These are phyloP conservation scores for Blastobotrys peoriensis DNA, from an alignment of 805 yeast genomes.

Conservation along the genomic window DNA sequence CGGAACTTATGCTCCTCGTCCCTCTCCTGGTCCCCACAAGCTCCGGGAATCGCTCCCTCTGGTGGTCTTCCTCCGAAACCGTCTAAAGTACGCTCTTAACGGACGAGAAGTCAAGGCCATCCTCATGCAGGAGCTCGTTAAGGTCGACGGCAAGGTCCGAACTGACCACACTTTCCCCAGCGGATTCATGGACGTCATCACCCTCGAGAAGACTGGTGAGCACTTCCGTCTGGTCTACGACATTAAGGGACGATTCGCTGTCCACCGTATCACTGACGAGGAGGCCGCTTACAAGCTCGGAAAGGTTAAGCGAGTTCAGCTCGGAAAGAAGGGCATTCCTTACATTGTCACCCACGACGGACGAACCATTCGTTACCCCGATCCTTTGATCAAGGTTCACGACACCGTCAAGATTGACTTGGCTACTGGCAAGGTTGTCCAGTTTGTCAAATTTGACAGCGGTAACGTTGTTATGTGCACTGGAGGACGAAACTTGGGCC, in stretches of 20 bases:
- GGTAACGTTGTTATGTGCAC: slow-evolving; percentile 90
- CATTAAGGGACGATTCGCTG: slow-evolving; percentile 98
- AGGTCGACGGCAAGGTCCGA: slow-evolving; percentile 99
- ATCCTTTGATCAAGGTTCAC: slow-evolving; percentile 92
- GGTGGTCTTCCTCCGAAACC: slow-evolving; percentile 95
- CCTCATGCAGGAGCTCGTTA: slow-evolving; percentile 95
- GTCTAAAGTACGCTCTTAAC: slow-evolving; percentile 97
- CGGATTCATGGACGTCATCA: slow-evolving; percentile 98
- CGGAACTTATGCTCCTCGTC: slow-evolving; percentile 99
- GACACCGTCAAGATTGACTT: slow-evolving; percentile 97
- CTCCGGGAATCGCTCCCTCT: slow-evolving; percentile 97
- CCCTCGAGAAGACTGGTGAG: slow-evolving; percentile 97
- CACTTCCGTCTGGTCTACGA: slow-evolving; percentile 99
- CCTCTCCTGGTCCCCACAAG: slow-evolving; percentile 99
- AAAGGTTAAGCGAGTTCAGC: slow-evolving; percentile 95
- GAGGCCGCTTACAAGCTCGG: slow-evolving; percentile 98
- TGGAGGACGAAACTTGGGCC: slow-evolving; percentile 98
- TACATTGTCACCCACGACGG: slow-evolving; percentile 99
- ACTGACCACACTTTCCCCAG: slow-evolving; percentile 98
- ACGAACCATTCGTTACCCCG: slow-evolving; percentile 99
- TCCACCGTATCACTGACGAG: slow-evolving; percentile 98
- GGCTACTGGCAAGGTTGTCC: slow-evolving; percentile 90
- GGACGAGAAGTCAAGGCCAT: slow-evolving; percentile 99
- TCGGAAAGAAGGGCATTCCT: slow-evolving; percentile 98
- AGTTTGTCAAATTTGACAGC: slow-evolving; percentile 85